Evolutionary conservation across 2,329 filamentous ascomycete genomes (phyloP).

Genomic region (Penicillium vulpinum): DNA sequence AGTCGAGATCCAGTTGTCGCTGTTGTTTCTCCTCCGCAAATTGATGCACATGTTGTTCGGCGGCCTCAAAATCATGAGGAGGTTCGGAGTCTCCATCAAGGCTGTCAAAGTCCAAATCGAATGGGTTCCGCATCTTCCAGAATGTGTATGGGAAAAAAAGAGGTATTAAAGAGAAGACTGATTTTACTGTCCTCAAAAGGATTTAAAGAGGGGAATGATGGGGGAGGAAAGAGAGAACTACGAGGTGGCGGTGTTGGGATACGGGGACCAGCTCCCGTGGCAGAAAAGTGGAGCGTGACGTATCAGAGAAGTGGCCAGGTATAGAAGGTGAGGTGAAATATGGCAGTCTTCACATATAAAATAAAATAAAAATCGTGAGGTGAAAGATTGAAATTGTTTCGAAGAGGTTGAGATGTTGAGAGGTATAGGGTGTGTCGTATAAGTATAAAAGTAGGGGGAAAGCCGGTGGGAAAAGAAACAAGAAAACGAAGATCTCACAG

Average conservation of each 20-base stretch:
- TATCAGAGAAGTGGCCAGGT: constrained; percentile 7
- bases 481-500: constrained; percentile 6
- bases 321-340: neutral
- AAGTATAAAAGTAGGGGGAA: neutral
- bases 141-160: neutral
- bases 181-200: constrained; percentile 8
- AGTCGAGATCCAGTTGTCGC: constrained; percentile 20
- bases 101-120: constrained; percentile 32
- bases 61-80: constrained; percentile 8
- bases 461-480: neutral
- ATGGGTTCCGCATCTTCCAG: constrained; percentile 32
- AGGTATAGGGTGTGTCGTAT: neutral
- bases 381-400: neutral
- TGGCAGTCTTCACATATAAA: neutral
- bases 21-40: constrained; percentile 20
- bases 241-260: constrained; percentile 15
- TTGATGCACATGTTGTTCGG: constrained; percentile 17
- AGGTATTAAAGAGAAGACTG: constrained; percentile 1
- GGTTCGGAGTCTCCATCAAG: constrained; percentile 26
- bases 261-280: constrained; percentile 14
- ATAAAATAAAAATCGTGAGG: neutral
- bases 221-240: constrained; percentile 11
- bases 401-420: neutral
- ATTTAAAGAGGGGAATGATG: constrained; percentile 10
- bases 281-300: constrained; percentile 18